Evolutionary conservation across 2,329 filamentous ascomycete species (phyloP), one percentile per base, ranked within the genome.

Genomic region (Periconia sp.): DNA sequence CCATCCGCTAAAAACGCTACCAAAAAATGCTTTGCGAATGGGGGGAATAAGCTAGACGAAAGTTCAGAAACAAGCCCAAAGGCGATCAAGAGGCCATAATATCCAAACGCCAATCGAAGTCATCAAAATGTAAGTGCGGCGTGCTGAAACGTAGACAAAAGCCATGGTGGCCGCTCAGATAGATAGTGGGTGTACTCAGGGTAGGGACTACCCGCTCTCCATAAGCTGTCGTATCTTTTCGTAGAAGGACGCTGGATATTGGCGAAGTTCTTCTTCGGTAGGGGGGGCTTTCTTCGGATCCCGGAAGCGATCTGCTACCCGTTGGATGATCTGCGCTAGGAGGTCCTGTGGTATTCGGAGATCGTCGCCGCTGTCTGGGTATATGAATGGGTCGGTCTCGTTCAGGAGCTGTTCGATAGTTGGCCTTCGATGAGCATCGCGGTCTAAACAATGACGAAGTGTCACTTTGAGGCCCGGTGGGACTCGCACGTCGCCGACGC

Each of bases 401-500:
- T 73, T 68, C 7, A 86, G 72, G 25, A 86, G 70, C 45, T 84
- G 75, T 6, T 74, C 71, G 18, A 84, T 76, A 3, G 78, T 83
- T 7, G 82, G 83, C 25, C 83, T 71, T 28, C 76, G 69, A 2
- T 73, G 71, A 15, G 81, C 77, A 50, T 85, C 80, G 25, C 83
- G 76, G 49, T 84, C 76, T 19, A 86, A 65, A 53, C 83, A 86
- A 28, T 74, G 70, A 38, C 77, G 76, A 32, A 86, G 61, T 0
- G 81, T 84, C 21, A 74, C 72, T 46, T 80, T 75, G 11, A 86
- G 69, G 2, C 78, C 76, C 4, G 77, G 72, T 0, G 83, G 81
- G 0, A 86, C 74, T 2, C 72, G 65, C 0, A 78, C 72, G 8
- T 77, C 85, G 30, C 89, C 89, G 36, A 91, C 74, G 10, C 86